A percentile compares a stretch with the other conserved stretches of the same genome.
Conservation (phyloP, 2,329 filamentous ascomycete genomes). For the Paraconiothyrium sp. region DNA sequence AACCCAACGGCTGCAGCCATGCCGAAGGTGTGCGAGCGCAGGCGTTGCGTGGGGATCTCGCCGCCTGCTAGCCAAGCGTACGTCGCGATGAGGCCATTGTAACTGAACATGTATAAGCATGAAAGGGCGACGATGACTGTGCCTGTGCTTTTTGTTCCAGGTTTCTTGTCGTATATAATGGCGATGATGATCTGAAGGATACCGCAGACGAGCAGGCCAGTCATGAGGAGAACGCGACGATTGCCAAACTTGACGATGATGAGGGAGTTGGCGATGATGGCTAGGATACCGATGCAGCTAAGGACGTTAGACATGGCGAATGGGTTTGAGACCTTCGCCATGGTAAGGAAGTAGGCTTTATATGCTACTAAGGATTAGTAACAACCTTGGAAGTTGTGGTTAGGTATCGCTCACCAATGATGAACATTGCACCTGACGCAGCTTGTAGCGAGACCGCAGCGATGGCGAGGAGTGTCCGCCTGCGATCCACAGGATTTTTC, state of each 20-base stretch:
- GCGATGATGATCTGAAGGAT: constrained; percentile 65
- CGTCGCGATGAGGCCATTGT: constrained; percentile 64
- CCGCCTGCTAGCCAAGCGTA: constrained; percentile 68
- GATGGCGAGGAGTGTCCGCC: constrained; percentile 48
- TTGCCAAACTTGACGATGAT: constrained; percentile 64
- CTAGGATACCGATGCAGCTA: constrained; percentile 63
- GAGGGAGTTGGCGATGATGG: constrained; percentile 63
- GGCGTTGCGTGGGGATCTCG: constrained; percentile 65
- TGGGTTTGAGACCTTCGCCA: constrained; percentile 64
- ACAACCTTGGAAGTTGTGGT: background rate
- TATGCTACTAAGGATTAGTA: constrained; percentile 31
- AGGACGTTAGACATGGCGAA: constrained; percentile 68
- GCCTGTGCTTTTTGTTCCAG: constrained; percentile 48
- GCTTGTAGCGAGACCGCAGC: constrained; percentile 49
- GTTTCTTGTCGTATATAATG: constrained; percentile 59
- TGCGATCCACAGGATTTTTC: constrained; percentile 44
- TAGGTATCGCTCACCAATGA: constrained; percentile 51
- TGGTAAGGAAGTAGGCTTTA: constrained; percentile 68
- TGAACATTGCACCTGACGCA: constrained; percentile 51
- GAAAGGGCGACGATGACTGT: constrained; percentile 63
- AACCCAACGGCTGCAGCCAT: constrained; percentile 63
- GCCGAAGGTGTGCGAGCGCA: constrained; percentile 67
- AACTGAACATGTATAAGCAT: constrained; percentile 63
- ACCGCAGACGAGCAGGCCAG: constrained; percentile 62
- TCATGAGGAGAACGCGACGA: constrained; percentile 63